Evolutionary conservation across 805 yeast genomes (phyloP).

Genomic region (Ogataea trehaloabstinens): DNA sequence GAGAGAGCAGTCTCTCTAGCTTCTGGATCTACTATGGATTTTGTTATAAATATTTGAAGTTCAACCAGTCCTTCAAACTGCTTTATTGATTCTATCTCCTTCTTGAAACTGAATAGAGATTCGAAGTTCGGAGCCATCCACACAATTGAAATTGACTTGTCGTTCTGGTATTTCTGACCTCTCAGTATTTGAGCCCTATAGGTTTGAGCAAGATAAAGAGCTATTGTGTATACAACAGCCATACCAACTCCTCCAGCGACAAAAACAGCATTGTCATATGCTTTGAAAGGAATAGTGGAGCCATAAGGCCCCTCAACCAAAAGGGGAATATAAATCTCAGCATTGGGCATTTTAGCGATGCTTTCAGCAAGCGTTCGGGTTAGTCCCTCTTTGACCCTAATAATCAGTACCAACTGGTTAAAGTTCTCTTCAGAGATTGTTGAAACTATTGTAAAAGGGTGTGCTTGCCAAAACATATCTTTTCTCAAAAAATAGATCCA

Average conservation of each 20-base stretch:
- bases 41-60: constrained; percentile 30
- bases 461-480: constrained; percentile 59
- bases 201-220: constrained; percentile 36
- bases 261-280: constrained; percentile 46
- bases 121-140: constrained; percentile 34
- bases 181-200: constrained; percentile 28
- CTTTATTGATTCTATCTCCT: constrained; percentile 27
- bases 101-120: constrained; percentile 27
- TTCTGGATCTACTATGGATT: constrained; percentile 20
- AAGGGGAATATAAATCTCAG: constrained; percentile 38
- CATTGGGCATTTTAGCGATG: constrained; percentile 31
- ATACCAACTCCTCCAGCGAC: constrained; percentile 68
- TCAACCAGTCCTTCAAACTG: constrained; percentile 25
- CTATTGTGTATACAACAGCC: constrained; percentile 53
- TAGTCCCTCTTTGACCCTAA: constrained; percentile 54
- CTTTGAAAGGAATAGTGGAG: constrained; percentile 41
- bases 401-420: constrained; percentile 40
- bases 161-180: constrained; percentile 18
- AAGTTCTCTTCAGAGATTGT: constrained; percentile 40
- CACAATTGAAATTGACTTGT: constrained; percentile 25
- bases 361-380: constrained; percentile 40
- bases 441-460: constrained; percentile 60
- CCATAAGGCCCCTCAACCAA: constrained; percentile 67
- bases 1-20: constrained; percentile 5
- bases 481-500: constrained; percentile 50